These are phyloP conservation scores for Solanum piurae DNA, from an alignment of 257 asterid genomes.

Conservation along the genomic window DNA sequence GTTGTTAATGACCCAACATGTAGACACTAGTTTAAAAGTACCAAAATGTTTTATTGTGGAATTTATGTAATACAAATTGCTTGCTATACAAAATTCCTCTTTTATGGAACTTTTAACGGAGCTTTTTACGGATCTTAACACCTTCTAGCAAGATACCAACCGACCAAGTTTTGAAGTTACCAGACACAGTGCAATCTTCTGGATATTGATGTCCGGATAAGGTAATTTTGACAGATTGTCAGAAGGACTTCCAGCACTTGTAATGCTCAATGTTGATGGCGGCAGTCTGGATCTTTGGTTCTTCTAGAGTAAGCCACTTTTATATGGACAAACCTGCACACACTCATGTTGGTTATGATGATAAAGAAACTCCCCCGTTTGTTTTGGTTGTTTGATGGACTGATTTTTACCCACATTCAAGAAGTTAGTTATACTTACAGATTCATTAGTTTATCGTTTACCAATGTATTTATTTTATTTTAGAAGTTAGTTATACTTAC, in stretches of 20 bases:
- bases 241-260: slow-evolving; percentile 50
- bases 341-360: slow-evolving; percentile 65
- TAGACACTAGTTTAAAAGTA: neutral
- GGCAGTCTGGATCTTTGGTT: slow-evolving; percentile 61
- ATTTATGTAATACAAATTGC: neutral
- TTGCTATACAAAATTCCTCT: neutral
- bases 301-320: slow-evolving; percentile 67
- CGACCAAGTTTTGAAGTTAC: slow-evolving; percentile 85
- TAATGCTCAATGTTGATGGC: slow-evolving; percentile 51
- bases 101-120: slow-evolving; percentile 15
- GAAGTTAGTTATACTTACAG: slow-evolving; percentile 4
- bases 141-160: slow-evolving; percentile 48
- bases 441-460: slow-evolving; percentile 1
- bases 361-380: slow-evolving; percentile 35
- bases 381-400: slow-evolving; percentile 25
- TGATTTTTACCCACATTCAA: slow-evolving; percentile 1
- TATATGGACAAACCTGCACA: slow-evolving; percentile 77
- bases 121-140: slow-evolving; percentile 22
- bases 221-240: neutral
- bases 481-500: neutral
- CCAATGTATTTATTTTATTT: neutral
- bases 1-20: neutral
- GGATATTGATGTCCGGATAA: neutral
- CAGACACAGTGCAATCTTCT: slow-evolving; percentile 24
- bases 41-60: neutral